These are phyloP conservation scores for Oryza brachyantha DNA, from an alignment of 176 grass and related monocot genomes.

Conservation along the genomic window DNA sequence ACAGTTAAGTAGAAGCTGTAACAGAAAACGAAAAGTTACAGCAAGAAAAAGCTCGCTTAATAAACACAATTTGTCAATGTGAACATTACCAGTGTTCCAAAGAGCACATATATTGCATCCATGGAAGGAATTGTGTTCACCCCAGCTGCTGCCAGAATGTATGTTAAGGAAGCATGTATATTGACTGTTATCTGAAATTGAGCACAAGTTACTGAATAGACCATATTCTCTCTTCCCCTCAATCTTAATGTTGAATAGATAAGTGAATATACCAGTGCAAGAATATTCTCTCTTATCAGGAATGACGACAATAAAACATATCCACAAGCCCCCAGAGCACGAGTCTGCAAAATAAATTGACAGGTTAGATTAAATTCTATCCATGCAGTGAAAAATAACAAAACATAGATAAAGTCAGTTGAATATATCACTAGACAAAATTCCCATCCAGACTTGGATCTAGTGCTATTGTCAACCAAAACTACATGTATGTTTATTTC, in stretches of 20 bases:
- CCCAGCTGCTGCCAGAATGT: conserved; percentile 61
- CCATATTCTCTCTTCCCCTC: neutral
- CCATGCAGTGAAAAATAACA: conserved; percentile 8
- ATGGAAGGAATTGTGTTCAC: conserved; percentile 75
- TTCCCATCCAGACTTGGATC: neutral
- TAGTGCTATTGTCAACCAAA: neutral
- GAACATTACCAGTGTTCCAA: conserved; percentile 75
- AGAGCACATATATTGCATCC: conserved; percentile 79
- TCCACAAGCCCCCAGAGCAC: conserved; percentile 73
- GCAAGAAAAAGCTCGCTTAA: neutral
- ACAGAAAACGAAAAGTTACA: conserved; percentile 15
- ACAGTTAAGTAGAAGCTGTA: conserved; percentile 84
- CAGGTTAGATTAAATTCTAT: conserved; percentile 22
- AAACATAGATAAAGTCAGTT: neutral
- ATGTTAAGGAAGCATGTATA: conserved; percentile 85
- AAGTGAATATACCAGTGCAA: conserved; percentile 68
- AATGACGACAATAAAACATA: conserved; percentile 89
- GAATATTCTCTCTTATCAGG: conserved; percentile 92
- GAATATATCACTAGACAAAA: neutral
- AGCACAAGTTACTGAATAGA: conserved; percentile 16
- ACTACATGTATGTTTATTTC: neutral
- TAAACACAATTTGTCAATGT: neutral
- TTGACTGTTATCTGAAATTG: conserved; percentile 86
- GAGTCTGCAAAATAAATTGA: conserved; percentile 45
- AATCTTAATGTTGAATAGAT: conserved; percentile 23